Evolutionary conservation across 208 protist species (phyloP).

Genomic region (Leishmania lainsoni): DNA sequence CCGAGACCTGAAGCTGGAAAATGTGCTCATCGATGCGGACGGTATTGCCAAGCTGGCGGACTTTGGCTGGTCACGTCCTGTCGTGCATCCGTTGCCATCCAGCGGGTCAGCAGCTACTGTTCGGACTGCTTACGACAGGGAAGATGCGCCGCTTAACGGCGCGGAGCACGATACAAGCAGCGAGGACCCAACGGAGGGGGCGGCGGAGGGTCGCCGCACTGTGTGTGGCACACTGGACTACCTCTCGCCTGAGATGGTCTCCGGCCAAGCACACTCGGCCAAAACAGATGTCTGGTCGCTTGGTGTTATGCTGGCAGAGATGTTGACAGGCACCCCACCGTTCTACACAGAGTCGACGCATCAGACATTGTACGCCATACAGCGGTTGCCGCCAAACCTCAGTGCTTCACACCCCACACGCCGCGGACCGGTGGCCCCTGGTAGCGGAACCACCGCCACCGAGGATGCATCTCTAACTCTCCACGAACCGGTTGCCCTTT

Average conservation of each 20-base stretch:
- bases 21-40: conserved; percentile 77
- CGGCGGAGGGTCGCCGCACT: conserved; percentile 31
- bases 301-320: conserved; percentile 80
- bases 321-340: conserved; percentile 77
- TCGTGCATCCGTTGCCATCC: conserved; percentile 17
- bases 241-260: conserved; percentile 97
- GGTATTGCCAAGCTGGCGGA: conserved; percentile 97
- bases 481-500: conserved; percentile 17
- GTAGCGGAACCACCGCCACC: not conserved
- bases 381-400: conserved; percentile 41
- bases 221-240: conserved; percentile 99
- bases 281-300: conserved; percentile 92
- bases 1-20: conserved; percentile 92
- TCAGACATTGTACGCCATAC: conserved; percentile 70
- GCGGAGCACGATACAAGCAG: too few relatives aligned
- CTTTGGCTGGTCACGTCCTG: conserved; percentile 97
- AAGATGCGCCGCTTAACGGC: not conserved
- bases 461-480: not conserved
- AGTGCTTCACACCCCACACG: not conserved
- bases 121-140: not conserved
- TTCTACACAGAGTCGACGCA: conserved; percentile 61
- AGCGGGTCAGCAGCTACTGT: not conserved
- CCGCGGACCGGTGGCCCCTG: not conserved
- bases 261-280: conserved; percentile 46
- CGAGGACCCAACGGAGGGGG: not conserved